Conservation (phyloP, 179 eudicot species). For the Beta lomatogona region DNA sequence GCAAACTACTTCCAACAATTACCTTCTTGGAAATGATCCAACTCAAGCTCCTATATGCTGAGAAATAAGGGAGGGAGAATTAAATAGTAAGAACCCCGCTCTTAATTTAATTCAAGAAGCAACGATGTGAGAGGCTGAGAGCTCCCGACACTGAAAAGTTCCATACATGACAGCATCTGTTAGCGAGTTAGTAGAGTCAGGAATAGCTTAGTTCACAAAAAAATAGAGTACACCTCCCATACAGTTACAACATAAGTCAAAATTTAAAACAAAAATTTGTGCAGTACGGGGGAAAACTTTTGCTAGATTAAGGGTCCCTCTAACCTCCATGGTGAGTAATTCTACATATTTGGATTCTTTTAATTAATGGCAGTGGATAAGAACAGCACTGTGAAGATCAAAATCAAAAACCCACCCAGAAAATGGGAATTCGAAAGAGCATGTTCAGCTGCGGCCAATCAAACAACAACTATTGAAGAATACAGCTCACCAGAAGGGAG, state of each 20-base stretch:
- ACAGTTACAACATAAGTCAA: background rate
- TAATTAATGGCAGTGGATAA: background rate
- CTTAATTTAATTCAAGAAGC: background rate
- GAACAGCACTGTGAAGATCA: background rate
- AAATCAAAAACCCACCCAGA: background rate
- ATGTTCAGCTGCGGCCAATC: background rate
- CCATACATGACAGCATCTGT: background rate
- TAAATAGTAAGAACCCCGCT: background rate
- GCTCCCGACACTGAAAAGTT: background rate
- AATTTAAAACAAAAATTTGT: background rate
- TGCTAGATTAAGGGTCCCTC: background rate
- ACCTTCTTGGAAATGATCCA: conserved; percentile 18
- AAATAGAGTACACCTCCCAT: too few species aligned
- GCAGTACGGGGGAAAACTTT: background rate
- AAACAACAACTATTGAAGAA: background rate
- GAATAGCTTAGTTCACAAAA: background rate
- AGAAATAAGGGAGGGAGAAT: background rate
- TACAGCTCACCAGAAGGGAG: background rate
- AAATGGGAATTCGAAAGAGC: background rate
- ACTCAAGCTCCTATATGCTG: background rate
- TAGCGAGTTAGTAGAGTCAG: background rate
- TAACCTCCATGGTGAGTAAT: background rate
- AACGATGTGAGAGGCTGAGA: background rate
- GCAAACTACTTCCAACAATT: conserved; percentile 19
- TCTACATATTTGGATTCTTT: background rate